Evolutionary conservation across 2,329 filamentous ascomycete genomes (phyloP), one percentile per base, ranked within the genome.

Genomic region (Metarhizium anisopliae): DNA sequence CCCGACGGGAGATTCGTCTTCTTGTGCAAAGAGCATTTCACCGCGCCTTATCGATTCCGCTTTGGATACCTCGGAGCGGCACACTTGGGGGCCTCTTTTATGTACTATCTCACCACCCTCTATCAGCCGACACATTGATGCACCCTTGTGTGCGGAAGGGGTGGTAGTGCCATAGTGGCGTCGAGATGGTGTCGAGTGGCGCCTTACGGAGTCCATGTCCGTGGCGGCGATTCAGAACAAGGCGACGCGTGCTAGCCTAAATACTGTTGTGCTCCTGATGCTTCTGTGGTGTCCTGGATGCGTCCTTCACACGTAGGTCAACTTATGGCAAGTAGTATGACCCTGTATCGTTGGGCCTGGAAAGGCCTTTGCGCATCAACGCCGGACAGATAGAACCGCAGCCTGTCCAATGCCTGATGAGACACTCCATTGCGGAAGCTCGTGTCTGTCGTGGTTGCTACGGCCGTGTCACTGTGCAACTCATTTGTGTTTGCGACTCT

Each of bases 401-500:
- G 38, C 5, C 38, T 16, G 49, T 29, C 32, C 30, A 35, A 16
- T 50, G 20, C 43, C 10, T 47, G 50, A 53, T 38, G 16, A 13
- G 42, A 45, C n/a, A 20, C 42, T 45, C n/a, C 42, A 20, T 20
- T 7, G 42, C 8, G n/a, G 14, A 10, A 45, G n/a, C 54, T 55
- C 54, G 47, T 55, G 49, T 55, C 54, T 55, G 54, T 49, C 47
- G 53, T 55, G 53, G 8, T 38, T 35, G 30, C 49, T 20, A 42
- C 47, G 40, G 30, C 7, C 30, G 53, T 51, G 42, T 47, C 36
- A 40, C 29, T 51, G 38, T 51, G 38, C 16, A 32, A 50, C 51
- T 14, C 42, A 13, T 18, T 40, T 42, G 51, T 18, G 16, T 14
- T 29, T 5, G 35, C 51, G 16, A 36, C 14, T 16, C 2, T 45